These are phyloP conservation scores for Aspergillus amoenus DNA, from an alignment of 2,329 filamentous ascomycete species.

Conservation along the genomic window DNA sequence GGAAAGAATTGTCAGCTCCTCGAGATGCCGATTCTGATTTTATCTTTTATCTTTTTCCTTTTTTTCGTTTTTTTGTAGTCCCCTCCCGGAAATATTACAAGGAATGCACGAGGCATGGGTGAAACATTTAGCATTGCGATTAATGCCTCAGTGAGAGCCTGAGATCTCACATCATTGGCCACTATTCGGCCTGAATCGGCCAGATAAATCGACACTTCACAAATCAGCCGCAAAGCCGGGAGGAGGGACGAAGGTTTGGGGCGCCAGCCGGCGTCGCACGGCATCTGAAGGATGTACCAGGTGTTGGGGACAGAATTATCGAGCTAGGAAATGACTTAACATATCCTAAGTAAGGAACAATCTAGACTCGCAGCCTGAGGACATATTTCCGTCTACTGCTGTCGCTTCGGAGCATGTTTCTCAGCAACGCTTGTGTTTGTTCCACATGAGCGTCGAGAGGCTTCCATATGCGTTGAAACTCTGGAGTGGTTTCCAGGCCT, in stretches of 20 bases:
- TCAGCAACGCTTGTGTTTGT: too few relatives aligned
- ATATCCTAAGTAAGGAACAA: not conserved
- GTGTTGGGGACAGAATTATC: not conserved
- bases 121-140: not conserved
- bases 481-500: not conserved
- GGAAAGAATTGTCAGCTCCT: not conserved
- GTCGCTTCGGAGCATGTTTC: too few relatives aligned
- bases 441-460: not conserved
- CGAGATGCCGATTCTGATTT: not conserved
- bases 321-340: not conserved
- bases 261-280: not conserved
- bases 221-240: not conserved
- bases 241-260: too few relatives aligned
- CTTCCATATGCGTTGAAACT: not conserved
- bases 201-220: not conserved
- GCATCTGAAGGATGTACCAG: not conserved
- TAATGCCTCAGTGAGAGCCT: conserved; percentile 4
- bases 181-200: not conserved
- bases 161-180: not conserved
- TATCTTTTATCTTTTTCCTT: not conserved
- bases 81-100: not conserved
- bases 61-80: too few relatives aligned
- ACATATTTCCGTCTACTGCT: not conserved
- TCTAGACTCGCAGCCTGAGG: not conserved
- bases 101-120: not conserved